A percentile compares a stretch with the other conserved stretches of the same genome.
Evolutionary conservation across 2,329 filamentous ascomycete genomes (phyloP).

Genomic region (Aspergillus arachidicola): DNA sequence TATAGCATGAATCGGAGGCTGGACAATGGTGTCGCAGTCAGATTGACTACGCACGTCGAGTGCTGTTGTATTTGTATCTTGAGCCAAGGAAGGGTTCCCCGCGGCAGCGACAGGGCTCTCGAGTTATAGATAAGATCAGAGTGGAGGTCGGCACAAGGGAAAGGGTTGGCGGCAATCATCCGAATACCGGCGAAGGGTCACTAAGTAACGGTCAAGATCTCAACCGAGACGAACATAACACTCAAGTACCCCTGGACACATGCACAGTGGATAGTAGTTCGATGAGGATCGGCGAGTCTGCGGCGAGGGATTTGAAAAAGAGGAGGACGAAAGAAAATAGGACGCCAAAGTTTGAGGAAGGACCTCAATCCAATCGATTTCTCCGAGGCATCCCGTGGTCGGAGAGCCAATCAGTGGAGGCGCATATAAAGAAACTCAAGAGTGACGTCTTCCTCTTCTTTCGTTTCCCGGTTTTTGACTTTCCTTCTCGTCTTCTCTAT

Average conservation of each 20-base stretch:
- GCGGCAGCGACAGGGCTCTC: neutral
- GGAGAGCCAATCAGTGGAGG: slow-evolving; percentile 19
- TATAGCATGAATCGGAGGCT: neutral
- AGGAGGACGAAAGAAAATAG: slow-evolving; percentile 7
- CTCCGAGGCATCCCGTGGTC: slow-evolving; percentile 22
- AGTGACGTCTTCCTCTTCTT: slow-evolving; percentile 15
- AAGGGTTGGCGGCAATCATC: neutral
- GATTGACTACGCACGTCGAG: neutral
- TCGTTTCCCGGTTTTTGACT: neutral
- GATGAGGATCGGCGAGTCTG: neutral
- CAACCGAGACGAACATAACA: neutral
- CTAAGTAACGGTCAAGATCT: neutral
- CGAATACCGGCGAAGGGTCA: neutral
- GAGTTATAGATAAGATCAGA: neutral
- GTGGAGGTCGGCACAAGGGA: neutral
- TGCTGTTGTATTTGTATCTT: neutral
- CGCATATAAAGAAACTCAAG: slow-evolving; percentile 17
- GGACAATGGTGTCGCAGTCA: neutral
- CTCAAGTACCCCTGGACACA: neutral
- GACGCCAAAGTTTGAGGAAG: neutral
- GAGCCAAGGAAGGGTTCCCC: neutral
- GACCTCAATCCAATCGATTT: neutral
- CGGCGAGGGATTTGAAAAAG: slow-evolving; percentile 2
- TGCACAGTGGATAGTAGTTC: neutral
- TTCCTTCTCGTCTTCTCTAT: neutral